Conservation (phyloP, 495 filamentous ascomycete genomes). For the Talaromyces nanjingensis region DNA sequence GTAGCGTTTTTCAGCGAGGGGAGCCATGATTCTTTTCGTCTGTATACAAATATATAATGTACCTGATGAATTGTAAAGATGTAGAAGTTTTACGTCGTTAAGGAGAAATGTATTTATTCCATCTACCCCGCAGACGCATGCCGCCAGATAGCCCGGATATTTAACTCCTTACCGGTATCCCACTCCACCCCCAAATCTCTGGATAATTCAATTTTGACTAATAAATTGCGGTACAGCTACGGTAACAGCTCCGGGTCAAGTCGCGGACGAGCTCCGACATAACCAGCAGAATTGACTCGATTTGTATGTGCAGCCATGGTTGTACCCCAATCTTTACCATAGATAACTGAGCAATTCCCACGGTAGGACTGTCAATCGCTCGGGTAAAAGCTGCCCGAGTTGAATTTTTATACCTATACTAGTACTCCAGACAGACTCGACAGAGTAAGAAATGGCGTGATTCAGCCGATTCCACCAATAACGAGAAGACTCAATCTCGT, state of each 20-base stretch:
- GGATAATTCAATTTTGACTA: background rate
- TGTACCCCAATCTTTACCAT: background rate
- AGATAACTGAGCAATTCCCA: no score
- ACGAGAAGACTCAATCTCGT: background rate
- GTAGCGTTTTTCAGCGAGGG: conserved; percentile 38
- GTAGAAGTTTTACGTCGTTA: background rate
- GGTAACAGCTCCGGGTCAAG: background rate
- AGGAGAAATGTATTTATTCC: background rate
- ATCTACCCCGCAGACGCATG: background rate
- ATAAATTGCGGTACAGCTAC: no score
- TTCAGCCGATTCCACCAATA: background rate
- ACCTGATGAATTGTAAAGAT: background rate
- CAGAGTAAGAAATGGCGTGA: background rate
- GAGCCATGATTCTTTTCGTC: conserved; percentile 18
- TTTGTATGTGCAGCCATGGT: background rate
- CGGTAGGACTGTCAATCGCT: no score
- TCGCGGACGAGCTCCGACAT: background rate
- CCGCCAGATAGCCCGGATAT: background rate
- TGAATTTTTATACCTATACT: background rate
- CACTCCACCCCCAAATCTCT: background rate
- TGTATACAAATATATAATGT: background rate
- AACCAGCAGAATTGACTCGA: background rate
- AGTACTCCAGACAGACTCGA: background rate
- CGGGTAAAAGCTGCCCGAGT: background rate
- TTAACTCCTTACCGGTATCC: background rate